Evolutionary conservation across 768 basidiomycete genomes (phyloP).

Genomic region (Xerocomellus dryophilus): DNA sequence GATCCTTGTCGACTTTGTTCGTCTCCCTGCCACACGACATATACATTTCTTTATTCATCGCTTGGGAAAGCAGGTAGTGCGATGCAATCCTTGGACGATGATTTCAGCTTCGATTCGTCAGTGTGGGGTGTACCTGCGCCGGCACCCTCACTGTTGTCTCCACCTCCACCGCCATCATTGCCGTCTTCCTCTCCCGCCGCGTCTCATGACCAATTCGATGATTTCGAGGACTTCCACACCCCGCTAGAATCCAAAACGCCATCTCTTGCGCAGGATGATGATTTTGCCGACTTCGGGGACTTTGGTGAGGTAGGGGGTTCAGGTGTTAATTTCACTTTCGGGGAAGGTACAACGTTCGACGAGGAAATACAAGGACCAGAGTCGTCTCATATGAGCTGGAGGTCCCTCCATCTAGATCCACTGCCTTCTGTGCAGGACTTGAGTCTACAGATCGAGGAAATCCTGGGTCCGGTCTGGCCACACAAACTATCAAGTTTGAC

Average conservation of each 20-base stretch:
- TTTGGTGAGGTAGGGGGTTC: conserved; percentile 63
- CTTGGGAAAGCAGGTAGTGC: conserved; percentile 1
- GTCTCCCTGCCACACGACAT: conserved; percentile 7
- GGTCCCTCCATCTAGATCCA: conserved; percentile 62
- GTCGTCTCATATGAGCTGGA: conserved; percentile 50
- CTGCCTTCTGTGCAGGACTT: conserved; percentile 57
- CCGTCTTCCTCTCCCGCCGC: conserved; percentile 27
- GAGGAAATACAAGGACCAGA: conserved; percentile 31
- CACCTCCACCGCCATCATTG: conserved; percentile 17
- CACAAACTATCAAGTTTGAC: conserved; percentile 50
- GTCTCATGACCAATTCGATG: conserved; percentile 44
- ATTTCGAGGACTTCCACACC: conserved; percentile 52
- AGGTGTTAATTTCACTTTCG: conserved; percentile 38
- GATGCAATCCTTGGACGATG: conserved; percentile 59
- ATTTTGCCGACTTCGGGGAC: conserved; percentile 86
- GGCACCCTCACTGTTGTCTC: conserved; percentile 30
- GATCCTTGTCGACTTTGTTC: not conserved
- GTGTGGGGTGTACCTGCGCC: conserved; percentile 61
- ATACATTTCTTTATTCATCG: conserved; percentile 7
- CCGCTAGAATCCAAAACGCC: conserved; percentile 44
- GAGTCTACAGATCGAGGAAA: conserved; percentile 57
- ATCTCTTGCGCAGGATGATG: conserved; percentile 52
- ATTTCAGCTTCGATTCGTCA: conserved; percentile 66
- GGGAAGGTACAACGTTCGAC: conserved; percentile 25
- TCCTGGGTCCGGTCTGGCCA: conserved; percentile 67